Percentiles rank a stretch among this genome's conserved stretches.
phyloP scores from a whole-genome alignment of 169 alveolate species.

The Plasmodium falciparum region DNA sequence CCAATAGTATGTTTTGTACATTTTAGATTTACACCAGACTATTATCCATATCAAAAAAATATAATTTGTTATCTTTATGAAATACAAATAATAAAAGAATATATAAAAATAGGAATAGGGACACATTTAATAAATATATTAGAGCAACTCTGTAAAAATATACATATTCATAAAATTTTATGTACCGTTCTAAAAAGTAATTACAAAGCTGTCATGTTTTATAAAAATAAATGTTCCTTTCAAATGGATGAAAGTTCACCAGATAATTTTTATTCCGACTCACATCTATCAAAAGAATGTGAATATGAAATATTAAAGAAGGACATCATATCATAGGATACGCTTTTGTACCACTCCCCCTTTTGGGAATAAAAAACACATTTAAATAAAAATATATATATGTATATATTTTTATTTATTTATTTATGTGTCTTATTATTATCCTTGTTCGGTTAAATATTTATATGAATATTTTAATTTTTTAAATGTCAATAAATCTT shows the following conservation, averaged over 20 bases:
- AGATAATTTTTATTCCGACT: conserved; percentile 13
- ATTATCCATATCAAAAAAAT: conserved; percentile 33
- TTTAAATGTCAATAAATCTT: too few relatives aligned
- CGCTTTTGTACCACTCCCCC: too few relatives aligned
- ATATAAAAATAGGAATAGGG: conserved; percentile 78
- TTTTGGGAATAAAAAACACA: too few relatives aligned
- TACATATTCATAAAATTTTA: conserved; percentile 75
- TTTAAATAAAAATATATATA: too few relatives aligned
- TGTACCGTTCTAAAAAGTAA: conserved; percentile 84
- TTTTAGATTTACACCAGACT: conserved; percentile 42
- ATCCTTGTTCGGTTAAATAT: too few relatives aligned
- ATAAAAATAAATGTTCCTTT: conserved; percentile 80
- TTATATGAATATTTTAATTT: too few relatives aligned
- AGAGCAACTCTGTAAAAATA: conserved; percentile 45
- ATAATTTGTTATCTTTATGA: conserved; percentile 35
- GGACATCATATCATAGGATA: background rate
- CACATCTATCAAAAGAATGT: conserved; percentile 29
- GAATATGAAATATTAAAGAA: conserved; percentile 43
- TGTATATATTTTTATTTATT: too few relatives aligned
- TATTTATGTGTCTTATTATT: too few relatives aligned
- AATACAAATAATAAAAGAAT: conserved; percentile 34
- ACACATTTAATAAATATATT: conserved; percentile 62
- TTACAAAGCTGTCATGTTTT: conserved; percentile 79
- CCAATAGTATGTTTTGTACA: conserved; percentile 33
- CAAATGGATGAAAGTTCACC: conserved; percentile 84